These are phyloP conservation scores for Aethionema arabicum DNA, from an alignment of 345 rosid genomes.

Conservation along the genomic window DNA sequence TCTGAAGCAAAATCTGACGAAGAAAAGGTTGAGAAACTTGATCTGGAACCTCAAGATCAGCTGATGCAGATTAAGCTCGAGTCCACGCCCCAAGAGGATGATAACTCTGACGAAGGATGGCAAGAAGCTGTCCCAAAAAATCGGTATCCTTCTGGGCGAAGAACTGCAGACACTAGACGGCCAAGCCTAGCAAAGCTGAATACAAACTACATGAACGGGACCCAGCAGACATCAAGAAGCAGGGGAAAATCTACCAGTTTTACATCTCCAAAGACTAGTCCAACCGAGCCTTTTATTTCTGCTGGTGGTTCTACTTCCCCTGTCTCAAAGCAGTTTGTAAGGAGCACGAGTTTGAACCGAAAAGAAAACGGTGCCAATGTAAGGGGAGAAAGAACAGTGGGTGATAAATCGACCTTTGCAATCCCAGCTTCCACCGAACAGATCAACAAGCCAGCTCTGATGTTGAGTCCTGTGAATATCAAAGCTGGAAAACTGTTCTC, in stretches of 20 bases:
- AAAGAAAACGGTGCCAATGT: slow-evolving; percentile 45
- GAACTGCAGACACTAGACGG: slow-evolving; percentile 61
- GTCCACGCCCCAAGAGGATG: slow-evolving; percentile 48
- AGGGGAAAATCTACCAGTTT: slow-evolving; percentile 61
- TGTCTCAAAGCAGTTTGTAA: slow-evolving; percentile 53
- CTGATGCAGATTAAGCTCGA: slow-evolving; percentile 35
- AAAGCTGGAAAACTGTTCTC: slow-evolving; percentile 90
- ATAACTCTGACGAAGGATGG: slow-evolving; percentile 92
- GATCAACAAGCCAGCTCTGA: slow-evolving; percentile 48
- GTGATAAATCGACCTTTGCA: slow-evolving; percentile 51
- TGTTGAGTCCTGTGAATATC: slow-evolving; percentile 53
- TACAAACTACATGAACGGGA: slow-evolving; percentile 72
- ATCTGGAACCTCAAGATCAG: slow-evolving; percentile 48
- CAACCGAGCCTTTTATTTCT: slow-evolving; percentile 51
- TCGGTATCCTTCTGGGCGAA: slow-evolving; percentile 71
- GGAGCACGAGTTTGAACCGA: slow-evolving; percentile 76
- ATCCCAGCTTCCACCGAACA: slow-evolving; percentile 56
- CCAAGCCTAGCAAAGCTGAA: slow-evolving; percentile 85
- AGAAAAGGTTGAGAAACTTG: slow-evolving; percentile 48
- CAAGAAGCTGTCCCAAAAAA: slow-evolving; percentile 96
- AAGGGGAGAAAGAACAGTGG: slow-evolving; percentile 49
- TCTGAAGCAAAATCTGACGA: slow-evolving; percentile 54
- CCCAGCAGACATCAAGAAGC: slow-evolving; percentile 67
- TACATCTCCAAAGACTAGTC: slow-evolving; percentile 53
- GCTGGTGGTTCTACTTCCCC: slow-evolving; percentile 45